Evolutionary conservation across 306 rosid genomes (phyloP).

Genomic region (Crataegus laevigata): DNA sequence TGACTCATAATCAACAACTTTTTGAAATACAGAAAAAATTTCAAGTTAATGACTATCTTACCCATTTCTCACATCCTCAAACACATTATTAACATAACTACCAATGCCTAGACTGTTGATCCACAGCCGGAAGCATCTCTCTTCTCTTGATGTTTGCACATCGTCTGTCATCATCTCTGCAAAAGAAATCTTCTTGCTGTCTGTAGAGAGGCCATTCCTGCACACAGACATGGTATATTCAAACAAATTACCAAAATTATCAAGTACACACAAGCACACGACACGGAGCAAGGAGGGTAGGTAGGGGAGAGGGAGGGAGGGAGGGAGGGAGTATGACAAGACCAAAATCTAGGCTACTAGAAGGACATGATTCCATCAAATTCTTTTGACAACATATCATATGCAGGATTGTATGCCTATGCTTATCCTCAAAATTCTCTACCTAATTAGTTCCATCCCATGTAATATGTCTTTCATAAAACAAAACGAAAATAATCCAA

Average conservation of each 20-base stretch:
- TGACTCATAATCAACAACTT: not conserved
- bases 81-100: constrained; percentile 61
- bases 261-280: too few species aligned
- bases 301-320: too few species aligned
- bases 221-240: constrained; percentile 11
- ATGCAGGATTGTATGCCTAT: not conserved
- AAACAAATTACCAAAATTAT: constrained; percentile 3
- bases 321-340: not conserved
- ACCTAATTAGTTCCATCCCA: not conserved
- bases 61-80: constrained; percentile 97
- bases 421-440: not conserved
- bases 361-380: not conserved
- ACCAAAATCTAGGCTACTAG: not conserved
- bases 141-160: constrained; percentile 86
- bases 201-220: constrained; percentile 92
- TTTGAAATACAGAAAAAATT: not conserved
- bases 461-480: not conserved
- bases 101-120: constrained; percentile 88
- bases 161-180: constrained; percentile 97
- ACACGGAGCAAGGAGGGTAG: too few species aligned
- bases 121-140: constrained; percentile 93
- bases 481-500: not conserved
- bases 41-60: constrained; percentile 15
- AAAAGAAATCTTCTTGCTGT: constrained; percentile 63
- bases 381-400: not conserved